Evolutionary conservation across 2,329 filamentous ascomycete genomes (phyloP), one percentile per base, ranked within the genome.

Genomic region (Didymella segeticola): DNA sequence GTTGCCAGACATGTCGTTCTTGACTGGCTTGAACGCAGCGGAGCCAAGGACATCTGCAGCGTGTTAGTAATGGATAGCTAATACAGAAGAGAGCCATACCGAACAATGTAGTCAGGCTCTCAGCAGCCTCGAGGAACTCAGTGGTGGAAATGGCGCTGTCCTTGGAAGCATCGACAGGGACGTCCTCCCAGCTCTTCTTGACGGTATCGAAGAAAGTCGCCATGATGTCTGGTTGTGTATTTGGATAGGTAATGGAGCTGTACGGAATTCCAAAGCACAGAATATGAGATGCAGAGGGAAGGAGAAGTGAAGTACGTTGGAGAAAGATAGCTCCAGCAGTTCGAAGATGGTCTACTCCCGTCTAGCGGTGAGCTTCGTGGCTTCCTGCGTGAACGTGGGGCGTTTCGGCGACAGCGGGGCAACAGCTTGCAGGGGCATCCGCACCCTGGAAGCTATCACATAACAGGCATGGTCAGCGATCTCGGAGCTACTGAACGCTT

Each of bases 1-100:
- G 79, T 99, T 99, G 74, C 90, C 90, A 42, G 86, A 76, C 81
- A 99, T 90, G 77, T 99, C 95, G 64, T 79, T 89, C 84, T 96
- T 97, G 73, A 98, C 93, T 22, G 91, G 89, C 48, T 83, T 86
- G 79, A 99, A 98, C 61, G 93, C 92, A 27, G 89, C 85, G 37
- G 81, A 83, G 46, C 84, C 84, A 23, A 88, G 77, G 33, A 86
- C 77, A 73, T 87, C 86, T 85, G 59, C 42, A n/a, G 5, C 14
- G 36, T 26, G 22, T 56, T 43, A 55, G 38, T 2, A 56, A 33
- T 11, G 17, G 5, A 12, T 6, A n/a, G 4, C n/a, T 17, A 23
- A 23, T 17, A 27, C 3, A 5, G 10, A 19, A 5, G 8, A 10
- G 31, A 14, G 20, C 63, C 77, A 23, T 76, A 95, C 91, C 91